These are phyloP conservation scores for Chrysoporthe austroafricana DNA, from an alignment of 2,329 filamentous ascomycete genomes.

Conservation along the genomic window DNA sequence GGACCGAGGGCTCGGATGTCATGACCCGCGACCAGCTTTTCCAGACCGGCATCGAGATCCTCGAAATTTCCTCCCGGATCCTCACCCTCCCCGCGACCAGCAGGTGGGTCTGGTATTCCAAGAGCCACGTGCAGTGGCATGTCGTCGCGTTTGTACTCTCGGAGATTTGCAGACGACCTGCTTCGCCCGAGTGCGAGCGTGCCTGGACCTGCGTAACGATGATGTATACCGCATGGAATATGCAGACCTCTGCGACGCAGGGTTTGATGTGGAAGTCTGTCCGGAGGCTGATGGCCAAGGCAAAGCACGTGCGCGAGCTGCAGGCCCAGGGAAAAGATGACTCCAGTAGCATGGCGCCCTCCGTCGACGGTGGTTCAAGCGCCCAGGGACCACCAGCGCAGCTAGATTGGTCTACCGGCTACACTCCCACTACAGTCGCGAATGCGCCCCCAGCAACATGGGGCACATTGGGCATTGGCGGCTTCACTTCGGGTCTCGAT, in stretches of 20 bases:
- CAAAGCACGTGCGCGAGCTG: constrained; percentile 24
- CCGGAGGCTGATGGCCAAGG: constrained; percentile 26
- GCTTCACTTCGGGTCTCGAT: neutral
- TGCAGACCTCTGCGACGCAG: neutral
- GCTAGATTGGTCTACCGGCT: neutral
- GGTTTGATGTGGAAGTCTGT: constrained; percentile 26
- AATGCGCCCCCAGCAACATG: neutral
- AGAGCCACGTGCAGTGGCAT: constrained; percentile 57
- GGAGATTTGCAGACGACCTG: constrained; percentile 50
- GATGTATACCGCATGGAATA: constrained; percentile 13
- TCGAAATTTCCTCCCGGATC: constrained; percentile 65
- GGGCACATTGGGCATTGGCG: no score
- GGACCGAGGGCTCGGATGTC: neutral
- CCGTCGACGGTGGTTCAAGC: neutral
- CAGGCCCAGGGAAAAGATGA: constrained; percentile 1
- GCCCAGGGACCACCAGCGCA: neutral
- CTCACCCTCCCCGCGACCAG: constrained; percentile 64
- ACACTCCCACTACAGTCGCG: neutral
- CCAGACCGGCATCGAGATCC: constrained; percentile 72
- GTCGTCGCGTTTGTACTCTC: constrained; percentile 54
- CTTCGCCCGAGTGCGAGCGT: constrained; percentile 54
- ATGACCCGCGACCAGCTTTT: constrained; percentile 67
- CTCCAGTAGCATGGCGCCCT: rapidly evolving
- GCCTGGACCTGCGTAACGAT: constrained; percentile 49
- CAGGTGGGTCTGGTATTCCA: constrained; percentile 54